Conservation (phyloP, 352 stramenopile species). For the Discostella stelligera region DNA sequence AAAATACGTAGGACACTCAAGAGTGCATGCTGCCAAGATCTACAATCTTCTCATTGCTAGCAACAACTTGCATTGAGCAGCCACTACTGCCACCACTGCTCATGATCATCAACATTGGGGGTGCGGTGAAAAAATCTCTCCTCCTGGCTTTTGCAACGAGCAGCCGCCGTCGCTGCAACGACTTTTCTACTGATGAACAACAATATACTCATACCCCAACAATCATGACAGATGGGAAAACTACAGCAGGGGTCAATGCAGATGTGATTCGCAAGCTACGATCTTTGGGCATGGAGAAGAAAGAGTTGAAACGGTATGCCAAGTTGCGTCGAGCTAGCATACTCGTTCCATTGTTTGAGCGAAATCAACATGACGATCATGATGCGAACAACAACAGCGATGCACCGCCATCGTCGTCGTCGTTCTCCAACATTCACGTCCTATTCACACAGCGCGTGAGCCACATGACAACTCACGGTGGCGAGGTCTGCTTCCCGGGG, state of each 20-base stretch:
- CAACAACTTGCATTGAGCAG: not conserved
- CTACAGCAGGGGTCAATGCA: not conserved
- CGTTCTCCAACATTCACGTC: conserved; percentile 43
- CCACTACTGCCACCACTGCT: not conserved
- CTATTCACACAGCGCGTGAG: conserved; percentile 83
- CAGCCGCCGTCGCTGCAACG: not conserved
- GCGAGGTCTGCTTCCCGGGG: conserved; percentile 95
- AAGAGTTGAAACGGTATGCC: conserved; percentile 25
- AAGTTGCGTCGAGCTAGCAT: conserved; percentile 44
- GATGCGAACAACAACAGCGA: not conserved
- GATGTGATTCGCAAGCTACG: conserved; percentile 10
- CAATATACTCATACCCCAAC: not conserved
- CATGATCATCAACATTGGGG: not conserved
- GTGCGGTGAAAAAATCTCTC: not conserved
- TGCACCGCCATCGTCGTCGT: not conserved
- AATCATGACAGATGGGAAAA: not conserved
- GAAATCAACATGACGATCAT: not conserved
- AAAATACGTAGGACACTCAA: too few relatives aligned
- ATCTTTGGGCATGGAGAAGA: conserved; percentile 31
- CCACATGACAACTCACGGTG: conserved; percentile 90
- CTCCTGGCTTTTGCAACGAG: not conserved
- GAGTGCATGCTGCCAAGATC: not conserved
- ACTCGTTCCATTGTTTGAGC: conserved; percentile 56
- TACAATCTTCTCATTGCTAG: not conserved
- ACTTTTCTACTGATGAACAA: not conserved